Conservation (phyloP, 495 filamentous ascomycete genomes). For the Neurospora hispaniola region DNA sequence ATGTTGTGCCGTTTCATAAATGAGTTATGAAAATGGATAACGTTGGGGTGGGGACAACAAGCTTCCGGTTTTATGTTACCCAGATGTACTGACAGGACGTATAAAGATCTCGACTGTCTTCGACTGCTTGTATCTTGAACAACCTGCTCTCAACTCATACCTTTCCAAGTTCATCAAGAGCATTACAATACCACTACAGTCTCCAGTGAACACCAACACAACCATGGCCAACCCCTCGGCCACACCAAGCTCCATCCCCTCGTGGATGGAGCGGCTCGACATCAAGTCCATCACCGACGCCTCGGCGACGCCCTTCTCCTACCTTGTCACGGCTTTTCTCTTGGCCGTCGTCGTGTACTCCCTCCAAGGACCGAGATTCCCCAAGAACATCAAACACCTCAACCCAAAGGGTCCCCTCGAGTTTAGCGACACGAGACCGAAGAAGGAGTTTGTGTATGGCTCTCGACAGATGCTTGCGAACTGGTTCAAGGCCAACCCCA, state of each 20-base stretch:
- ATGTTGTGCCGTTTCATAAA: background rate
- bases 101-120: background rate
- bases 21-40: background rate
- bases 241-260: background rate
- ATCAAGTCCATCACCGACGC: background rate
- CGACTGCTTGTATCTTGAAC: background rate
- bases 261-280: background rate
- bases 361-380: background rate
- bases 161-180: background rate
- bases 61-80: background rate
- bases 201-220: background rate
- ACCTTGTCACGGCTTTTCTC: conserved; percentile 2
- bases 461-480: conserved; percentile 3
- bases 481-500: conserved; percentile 12
- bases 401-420: conserved; percentile 7
- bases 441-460: conserved; percentile 5
- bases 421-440: conserved; percentile 9
- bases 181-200: background rate
- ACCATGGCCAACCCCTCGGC: background rate
- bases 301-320: background rate
- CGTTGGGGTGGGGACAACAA: background rate
- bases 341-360: background rate
- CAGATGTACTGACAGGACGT: background rate
- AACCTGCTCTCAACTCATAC: background rate
- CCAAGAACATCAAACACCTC: conserved; percentile 4